Evolutionary conservation across 2,329 filamentous ascomycete genomes (phyloP).

Genomic region (Colletotrichum truncatum): DNA sequence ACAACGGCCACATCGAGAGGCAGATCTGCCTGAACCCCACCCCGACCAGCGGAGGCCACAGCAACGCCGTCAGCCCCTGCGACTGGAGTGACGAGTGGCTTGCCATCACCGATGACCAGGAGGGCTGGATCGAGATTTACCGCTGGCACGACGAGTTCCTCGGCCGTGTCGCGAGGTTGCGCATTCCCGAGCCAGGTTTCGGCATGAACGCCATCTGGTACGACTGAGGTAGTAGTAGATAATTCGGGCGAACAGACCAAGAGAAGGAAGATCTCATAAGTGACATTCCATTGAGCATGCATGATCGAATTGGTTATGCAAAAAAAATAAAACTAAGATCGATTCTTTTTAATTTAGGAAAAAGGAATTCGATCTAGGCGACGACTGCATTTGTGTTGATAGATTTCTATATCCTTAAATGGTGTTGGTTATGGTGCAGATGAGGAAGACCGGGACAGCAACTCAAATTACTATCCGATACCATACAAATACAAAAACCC

Average conservation of each 20-base stretch:
- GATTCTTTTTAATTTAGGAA: too few relatives aligned
- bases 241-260: too few relatives aligned
- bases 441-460: background rate
- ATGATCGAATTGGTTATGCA: too few relatives aligned
- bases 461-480: conserved; percentile 20
- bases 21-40: conserved; percentile 87
- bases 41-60: conserved; percentile 87
- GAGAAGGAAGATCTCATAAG: background rate
- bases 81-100: conserved; percentile 89
- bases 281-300: too few relatives aligned
- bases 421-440: background rate
- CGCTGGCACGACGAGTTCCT: conserved; percentile 86
- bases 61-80: conserved; percentile 86
- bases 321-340: too few relatives aligned
- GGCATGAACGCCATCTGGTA: conserved; percentile 99
- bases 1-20: conserved; percentile 75
- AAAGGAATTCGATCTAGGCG: too few relatives aligned
- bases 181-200: conserved; percentile 87
- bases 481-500: conserved; percentile 11
- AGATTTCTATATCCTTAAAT: too few relatives aligned
- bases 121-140: conserved; percentile 89
- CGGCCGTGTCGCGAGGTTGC: conserved; percentile 77
- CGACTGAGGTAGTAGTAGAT: too few relatives aligned
- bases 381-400: too few relatives aligned
- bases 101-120: conserved; percentile 89